Base-by-base conservation (phyloP, 306 rosid genomes). In the Cicer arietinum region DNA sequence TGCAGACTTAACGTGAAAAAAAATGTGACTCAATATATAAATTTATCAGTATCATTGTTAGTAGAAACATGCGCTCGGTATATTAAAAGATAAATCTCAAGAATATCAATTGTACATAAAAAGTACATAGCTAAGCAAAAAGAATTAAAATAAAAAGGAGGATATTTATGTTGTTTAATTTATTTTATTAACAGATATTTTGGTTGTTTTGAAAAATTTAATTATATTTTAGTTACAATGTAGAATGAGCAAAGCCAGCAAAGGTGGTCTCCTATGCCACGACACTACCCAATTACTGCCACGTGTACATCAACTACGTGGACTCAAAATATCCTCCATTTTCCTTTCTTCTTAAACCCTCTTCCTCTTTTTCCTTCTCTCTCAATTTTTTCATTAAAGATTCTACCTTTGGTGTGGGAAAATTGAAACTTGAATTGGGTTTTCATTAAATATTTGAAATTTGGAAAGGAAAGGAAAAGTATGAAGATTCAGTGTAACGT, bases 401-500 rank as follows among this genome's bases (percentile, higher is more conserved):
- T 75, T 77, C 47, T 1, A 73, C 42, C 17, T 64, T 71, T 25
- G 56, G 58, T 66, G 41, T 58, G 69, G 67, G 43, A 39, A 39
- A 14, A 56, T 43, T 22, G 59, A 61, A 58, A 25, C 1, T 56
- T 1, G 79, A 42, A 65, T 59, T 61, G 79, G 66, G 74, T 67
- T 76, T 67, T 45, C 1, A 9, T 18, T 43, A 6, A 43, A 59
- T 30, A 6, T 59, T 59, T 35, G 44, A 59, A 37, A 35, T 60
- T 60, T 60, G 10, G 3, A 68, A 12, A 6, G 44, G 12, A 42
- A 66, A 51, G 2, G 25, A 0, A 22, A 11, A 57, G 35, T 80
- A 95, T 95, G 99, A 95, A 92, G 91, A 95, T 95, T 89, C 98
- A 95, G 90, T 95, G 99, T 54, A 86, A 84, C 89, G 99, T 89